Percentiles rank a stretch among this genome's conserved stretches.
Conservation (phyloP, 352 stramenopile genomes). For the Globisporangium orthogonon region DNA sequence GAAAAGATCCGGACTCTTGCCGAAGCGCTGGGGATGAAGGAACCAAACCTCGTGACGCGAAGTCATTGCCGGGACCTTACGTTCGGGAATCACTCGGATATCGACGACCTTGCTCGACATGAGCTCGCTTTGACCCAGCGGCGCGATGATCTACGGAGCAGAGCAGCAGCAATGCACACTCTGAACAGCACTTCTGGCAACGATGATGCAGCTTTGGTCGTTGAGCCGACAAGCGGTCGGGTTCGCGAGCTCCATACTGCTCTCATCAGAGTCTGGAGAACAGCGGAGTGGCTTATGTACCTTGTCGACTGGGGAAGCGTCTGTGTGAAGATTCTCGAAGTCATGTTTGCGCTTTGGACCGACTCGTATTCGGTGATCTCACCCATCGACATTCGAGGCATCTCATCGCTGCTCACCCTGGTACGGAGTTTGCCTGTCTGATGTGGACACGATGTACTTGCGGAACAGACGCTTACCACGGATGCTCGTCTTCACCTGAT, state of each 20-base stretch:
- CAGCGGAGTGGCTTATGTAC: neutral
- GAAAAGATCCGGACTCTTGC: neutral
- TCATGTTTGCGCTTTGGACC: constrained; percentile 37
- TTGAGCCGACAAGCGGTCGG: neutral
- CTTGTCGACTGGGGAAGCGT: constrained; percentile 21
- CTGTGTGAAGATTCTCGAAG: constrained; percentile 21
- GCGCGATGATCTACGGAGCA: neutral
- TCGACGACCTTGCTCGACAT: neutral
- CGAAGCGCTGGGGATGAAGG: neutral
- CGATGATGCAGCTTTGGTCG: neutral
- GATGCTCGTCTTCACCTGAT: neutral
- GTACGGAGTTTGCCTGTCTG: constrained; percentile 2
- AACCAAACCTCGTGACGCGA: neutral
- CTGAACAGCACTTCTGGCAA: neutral
- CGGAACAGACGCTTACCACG: neutral
- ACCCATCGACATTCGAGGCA: constrained; percentile 49
- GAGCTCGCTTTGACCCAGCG: constrained; percentile 1
- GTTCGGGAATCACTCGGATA: neutral
- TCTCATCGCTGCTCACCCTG: constrained; percentile 32
- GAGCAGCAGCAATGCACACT: neutral
- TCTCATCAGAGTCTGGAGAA: neutral
- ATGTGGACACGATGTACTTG: neutral
- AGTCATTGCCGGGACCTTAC: neutral
- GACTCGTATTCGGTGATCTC: constrained; percentile 56
- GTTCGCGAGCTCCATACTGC: neutral